These are phyloP conservation scores for Mimosa bimucronata DNA, from an alignment of 306 rosid species.

Conservation along the genomic window DNA sequence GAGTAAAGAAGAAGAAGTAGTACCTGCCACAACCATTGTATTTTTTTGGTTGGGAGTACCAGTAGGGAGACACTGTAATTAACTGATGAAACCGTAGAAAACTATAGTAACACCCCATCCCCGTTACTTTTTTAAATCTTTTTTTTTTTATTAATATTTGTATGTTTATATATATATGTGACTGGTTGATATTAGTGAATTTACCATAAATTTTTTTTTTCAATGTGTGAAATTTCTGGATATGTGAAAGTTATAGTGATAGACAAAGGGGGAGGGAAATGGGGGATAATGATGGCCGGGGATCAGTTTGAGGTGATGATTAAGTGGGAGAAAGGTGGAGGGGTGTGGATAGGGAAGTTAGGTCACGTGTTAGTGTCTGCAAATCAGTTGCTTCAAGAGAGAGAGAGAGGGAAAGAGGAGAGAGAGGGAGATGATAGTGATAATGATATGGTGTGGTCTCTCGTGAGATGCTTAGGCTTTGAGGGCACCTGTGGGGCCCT, in stretches of 20 bases:
- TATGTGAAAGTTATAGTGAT: not conserved
- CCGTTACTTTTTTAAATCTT: conserved; percentile 32
- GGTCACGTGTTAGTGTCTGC: conserved; percentile 85
- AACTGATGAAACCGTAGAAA: conserved; percentile 54
- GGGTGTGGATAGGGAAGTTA: conserved; percentile 70
- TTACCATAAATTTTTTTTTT: conserved; percentile 41
- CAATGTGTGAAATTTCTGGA: conserved; percentile 5
- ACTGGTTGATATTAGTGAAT: conserved; percentile 43
- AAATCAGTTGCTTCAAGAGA: conserved; percentile 55
- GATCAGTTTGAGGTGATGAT: conserved; percentile 50
- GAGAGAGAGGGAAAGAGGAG: not conserved
- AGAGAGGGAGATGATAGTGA: not conserved
- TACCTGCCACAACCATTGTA: conserved; percentile 54
- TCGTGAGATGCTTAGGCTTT: conserved; percentile 66
- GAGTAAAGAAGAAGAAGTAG: not conserved
- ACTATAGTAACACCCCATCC: conserved; percentile 51
- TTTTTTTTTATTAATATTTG: conserved; percentile 8
- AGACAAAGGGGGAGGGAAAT: not conserved
- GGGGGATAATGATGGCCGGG: conserved; percentile 8
- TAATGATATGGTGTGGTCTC: conserved; percentile 32
- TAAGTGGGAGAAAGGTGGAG: conserved; percentile 48
- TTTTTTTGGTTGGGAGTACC: conserved; percentile 66
- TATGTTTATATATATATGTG: conserved; percentile 46
- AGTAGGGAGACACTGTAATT: conserved; percentile 56
- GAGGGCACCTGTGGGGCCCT: conserved; percentile 68